phyloP scores from a whole-genome alignment of 1,139 yeast genomes.

The Hyphopichia buzzinii region DNA sequence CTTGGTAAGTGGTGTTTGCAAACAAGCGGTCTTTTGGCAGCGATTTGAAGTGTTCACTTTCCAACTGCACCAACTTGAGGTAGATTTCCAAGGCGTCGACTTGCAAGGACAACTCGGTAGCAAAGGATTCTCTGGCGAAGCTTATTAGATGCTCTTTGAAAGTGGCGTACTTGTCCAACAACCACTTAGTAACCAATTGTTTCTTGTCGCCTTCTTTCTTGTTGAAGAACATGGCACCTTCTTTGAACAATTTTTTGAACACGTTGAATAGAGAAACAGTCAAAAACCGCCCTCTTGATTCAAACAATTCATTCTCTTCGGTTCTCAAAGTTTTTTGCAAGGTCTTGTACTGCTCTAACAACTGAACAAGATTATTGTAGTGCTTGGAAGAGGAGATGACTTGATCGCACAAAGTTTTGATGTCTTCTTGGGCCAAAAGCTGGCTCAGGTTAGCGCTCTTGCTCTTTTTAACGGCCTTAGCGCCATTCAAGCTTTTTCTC shows the following conservation, averaged over 20 bases:
- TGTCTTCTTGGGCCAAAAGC: constrained; percentile 23
- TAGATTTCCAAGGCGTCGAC: constrained; percentile 63
- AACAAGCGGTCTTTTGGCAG: constrained; percentile 53
- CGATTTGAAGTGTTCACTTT: constrained; percentile 53
- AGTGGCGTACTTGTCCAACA: constrained; percentile 55
- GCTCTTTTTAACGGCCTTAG: constrained; percentile 1
- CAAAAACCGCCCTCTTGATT: constrained; percentile 44
- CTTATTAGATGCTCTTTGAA: constrained; percentile 48
- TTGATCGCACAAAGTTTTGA: constrained; percentile 30
- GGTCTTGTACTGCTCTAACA: constrained; percentile 38
- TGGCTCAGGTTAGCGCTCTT: neutral
- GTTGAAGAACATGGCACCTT: constrained; percentile 42
- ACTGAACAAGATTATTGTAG: constrained; percentile 51
- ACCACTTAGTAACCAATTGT: constrained; percentile 57
- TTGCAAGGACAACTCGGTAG: constrained; percentile 45
- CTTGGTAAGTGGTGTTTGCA: constrained; percentile 55
- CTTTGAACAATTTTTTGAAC: constrained; percentile 55
- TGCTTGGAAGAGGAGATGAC: constrained; percentile 31
- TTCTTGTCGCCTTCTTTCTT: constrained; percentile 46
- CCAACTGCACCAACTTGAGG: constrained; percentile 62
- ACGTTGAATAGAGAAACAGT: constrained; percentile 52
- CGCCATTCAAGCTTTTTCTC: neutral
- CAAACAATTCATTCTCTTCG: constrained; percentile 24
- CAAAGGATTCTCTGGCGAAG: constrained; percentile 33
- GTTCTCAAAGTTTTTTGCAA: constrained; percentile 19